Evolutionary conservation across 345 rosid species (phyloP).

Genomic region (Linum lewisii): DNA sequence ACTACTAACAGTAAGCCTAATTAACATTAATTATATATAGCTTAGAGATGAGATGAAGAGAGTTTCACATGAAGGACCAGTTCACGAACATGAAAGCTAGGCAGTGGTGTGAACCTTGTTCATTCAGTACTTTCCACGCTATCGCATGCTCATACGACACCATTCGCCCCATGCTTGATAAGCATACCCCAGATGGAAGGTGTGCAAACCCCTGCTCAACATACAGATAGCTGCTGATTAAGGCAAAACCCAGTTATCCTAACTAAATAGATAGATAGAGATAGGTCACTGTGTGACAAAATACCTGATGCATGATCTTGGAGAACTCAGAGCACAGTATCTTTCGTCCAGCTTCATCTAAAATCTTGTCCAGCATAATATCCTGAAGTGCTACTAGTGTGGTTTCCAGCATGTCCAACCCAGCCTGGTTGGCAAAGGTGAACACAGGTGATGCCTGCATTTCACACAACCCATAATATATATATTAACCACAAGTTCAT

Average conservation of each 20-base stretch:
- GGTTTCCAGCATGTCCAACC: constrained; percentile 98
- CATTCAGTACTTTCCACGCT: constrained; percentile 92
- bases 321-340: constrained; percentile 65
- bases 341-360: constrained; percentile 63
- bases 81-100: constrained; percentile 86
- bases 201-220: constrained; percentile 66
- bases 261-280: neutral
- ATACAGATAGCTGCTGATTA: neutral
- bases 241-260: neutral
- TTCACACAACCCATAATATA: neutral
- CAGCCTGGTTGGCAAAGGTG: constrained; percentile 89
- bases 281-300: too few species aligned
- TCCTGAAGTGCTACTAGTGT: constrained; percentile 76
- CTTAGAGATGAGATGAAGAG: constrained; percentile 1
- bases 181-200: constrained; percentile 74
- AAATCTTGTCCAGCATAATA: constrained; percentile 62
- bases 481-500: neutral
- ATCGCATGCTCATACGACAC: constrained; percentile 79
- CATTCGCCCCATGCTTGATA: constrained; percentile 96
- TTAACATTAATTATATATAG: neutral
- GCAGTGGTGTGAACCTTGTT: constrained; percentile 80
- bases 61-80: constrained; percentile 74
- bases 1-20: too few species aligned
- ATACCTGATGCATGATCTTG: constrained; percentile 81
- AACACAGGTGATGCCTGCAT: constrained; percentile 60